A percentile compares a stretch with the other conserved stretches of the same genome.
Conservation (phyloP, 2,329 filamentous ascomycete species). For the Ophiostoma ulmi region DNA sequence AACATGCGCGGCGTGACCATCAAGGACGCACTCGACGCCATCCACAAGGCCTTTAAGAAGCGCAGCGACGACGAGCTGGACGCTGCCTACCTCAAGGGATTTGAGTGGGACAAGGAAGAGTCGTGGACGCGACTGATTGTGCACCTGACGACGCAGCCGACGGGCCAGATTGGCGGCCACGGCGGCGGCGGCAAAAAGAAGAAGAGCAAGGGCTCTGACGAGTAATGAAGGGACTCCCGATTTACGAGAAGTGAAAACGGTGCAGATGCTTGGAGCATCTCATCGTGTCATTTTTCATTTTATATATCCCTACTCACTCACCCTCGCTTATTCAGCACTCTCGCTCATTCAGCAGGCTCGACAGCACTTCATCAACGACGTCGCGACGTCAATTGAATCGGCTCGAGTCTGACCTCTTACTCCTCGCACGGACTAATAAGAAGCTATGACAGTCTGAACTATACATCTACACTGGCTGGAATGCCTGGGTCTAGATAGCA, state of each 20-base stretch:
- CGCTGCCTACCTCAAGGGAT: conserved; percentile 79
- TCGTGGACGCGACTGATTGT: conserved; percentile 84
- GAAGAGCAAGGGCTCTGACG: conserved; percentile 48
- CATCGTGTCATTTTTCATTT: not conserved
- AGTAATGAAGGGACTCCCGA: conserved; percentile 33
- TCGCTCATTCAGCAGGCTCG: not conserved
- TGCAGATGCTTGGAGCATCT: not conserved
- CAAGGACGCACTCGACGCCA: conserved; percentile 92
- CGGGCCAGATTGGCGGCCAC: conserved; percentile 23
- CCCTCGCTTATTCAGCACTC: not conserved
- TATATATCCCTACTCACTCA: not conserved
- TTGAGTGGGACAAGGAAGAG: conserved; percentile 94
- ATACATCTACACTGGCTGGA: not conserved
- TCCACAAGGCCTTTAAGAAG: conserved; percentile 96
- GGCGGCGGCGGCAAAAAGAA: conserved; percentile 47
- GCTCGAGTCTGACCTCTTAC: not conserved
- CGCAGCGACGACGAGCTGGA: conserved; percentile 90
- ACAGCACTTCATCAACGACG: not conserved
- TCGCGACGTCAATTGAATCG: not conserved
- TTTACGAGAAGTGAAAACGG: not conserved
- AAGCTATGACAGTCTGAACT: not conserved
- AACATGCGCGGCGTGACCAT: conserved; percentile 94
- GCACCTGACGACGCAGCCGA: conserved; percentile 67
- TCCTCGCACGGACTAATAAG: not conserved
- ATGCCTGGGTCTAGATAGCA: not conserved